Percentiles rank a stretch among this genome's conserved stretches.
Conservation (phyloP, 2,329 filamentous ascomycete genomes). For the Cladosporium colombiae region DNA sequence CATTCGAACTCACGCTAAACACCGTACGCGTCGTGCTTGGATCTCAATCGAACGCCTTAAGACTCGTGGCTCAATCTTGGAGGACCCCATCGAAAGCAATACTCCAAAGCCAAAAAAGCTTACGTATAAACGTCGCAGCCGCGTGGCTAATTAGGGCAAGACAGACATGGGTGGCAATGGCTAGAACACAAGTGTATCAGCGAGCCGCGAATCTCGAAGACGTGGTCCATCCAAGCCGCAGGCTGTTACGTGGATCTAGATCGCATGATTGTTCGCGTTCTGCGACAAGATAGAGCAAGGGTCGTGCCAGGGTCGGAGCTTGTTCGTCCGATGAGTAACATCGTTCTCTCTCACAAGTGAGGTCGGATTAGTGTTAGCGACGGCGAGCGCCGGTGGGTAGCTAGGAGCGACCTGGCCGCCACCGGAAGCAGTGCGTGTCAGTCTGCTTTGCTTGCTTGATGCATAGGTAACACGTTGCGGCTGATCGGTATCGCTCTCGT, state of each 20-base stretch:
- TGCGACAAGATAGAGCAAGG: not conserved
- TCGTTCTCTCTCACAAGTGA: not conserved
- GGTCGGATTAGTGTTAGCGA: not conserved
- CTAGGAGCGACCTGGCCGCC: not conserved
- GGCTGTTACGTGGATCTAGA: not conserved
- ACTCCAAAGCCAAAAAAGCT: not conserved
- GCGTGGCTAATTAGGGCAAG: conserved; percentile 3
- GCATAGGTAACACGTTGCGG: not conserved
- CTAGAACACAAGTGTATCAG: not conserved
- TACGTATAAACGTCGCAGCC: not conserved
- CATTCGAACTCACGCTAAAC: not conserved
- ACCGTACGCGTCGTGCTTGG: not conserved
- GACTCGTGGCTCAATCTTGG: not conserved
- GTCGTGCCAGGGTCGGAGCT: not conserved
- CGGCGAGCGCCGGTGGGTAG: not conserved
- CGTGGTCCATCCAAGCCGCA: not conserved
- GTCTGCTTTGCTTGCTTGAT: not conserved
- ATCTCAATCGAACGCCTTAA: not conserved
- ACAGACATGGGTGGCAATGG: not conserved
- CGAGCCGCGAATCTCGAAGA: not conserved
- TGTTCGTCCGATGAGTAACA: not conserved
- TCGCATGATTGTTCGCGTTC: not conserved
- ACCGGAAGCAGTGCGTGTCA: not conserved
- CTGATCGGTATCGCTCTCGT: not conserved
- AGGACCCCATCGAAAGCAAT: not conserved